Conservation (phyloP, 2,329 filamentous ascomycete genomes). For the Ophiostoma sp. region DNA sequence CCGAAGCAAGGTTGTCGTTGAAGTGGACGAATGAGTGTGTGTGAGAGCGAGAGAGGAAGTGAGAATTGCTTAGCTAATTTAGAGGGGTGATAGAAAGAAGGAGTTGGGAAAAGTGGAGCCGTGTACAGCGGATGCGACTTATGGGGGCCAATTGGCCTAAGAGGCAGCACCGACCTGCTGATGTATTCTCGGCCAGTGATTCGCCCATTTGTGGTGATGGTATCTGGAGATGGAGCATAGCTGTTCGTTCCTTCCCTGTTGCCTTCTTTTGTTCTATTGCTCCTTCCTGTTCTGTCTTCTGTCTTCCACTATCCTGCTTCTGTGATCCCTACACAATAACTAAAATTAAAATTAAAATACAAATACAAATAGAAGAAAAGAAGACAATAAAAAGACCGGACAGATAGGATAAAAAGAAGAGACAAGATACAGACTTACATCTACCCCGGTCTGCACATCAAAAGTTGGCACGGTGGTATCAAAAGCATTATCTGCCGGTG, state of each 20-base stretch:
- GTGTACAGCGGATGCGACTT: background rate
- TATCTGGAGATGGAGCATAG: background rate
- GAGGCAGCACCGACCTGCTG: conserved; percentile 18
- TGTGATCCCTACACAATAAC: background rate
- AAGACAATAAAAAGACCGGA: background rate
- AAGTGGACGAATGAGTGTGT: background rate
- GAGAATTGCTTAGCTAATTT: background rate
- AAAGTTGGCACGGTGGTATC: conserved; percentile 2
- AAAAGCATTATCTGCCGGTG: background rate
- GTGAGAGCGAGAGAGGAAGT: background rate
- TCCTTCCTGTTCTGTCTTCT: background rate
- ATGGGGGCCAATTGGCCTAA: background rate
- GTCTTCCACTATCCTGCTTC: background rate
- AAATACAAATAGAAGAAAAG: background rate
- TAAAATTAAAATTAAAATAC: background rate
- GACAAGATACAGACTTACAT: background rate
- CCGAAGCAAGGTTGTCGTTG: background rate
- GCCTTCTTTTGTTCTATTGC: background rate
- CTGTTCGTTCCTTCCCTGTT: background rate
- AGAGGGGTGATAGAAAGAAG: background rate
- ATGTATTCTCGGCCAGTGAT: conserved; percentile 21
- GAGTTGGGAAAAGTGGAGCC: background rate
- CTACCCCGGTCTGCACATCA: conserved; percentile 5
- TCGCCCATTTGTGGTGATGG: conserved; percentile 16
- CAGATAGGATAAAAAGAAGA: background rate